A percentile compares a stretch with the other conserved stretches of the same genome.
Evolutionary conservation across 202 grass and related monocot genomes (phyloP).

Genomic region (Zizania palustris): DNA sequence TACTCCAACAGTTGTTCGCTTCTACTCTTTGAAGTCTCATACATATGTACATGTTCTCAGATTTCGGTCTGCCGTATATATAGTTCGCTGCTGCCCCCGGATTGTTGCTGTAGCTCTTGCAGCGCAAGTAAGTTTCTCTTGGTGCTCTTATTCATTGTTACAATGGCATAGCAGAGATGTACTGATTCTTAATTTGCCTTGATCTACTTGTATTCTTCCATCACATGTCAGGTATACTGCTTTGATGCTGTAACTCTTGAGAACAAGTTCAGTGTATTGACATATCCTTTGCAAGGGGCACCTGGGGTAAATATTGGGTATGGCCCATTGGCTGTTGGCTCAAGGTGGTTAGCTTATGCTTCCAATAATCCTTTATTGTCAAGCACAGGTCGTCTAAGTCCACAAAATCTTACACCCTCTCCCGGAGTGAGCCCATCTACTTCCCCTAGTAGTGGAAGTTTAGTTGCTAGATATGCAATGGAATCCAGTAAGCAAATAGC

Average conservation of each 20-base stretch:
- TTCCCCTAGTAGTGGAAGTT: constrained; percentile 87
- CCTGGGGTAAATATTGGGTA: constrained; percentile 87
- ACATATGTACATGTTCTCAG: constrained; percentile 86
- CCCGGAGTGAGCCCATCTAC: constrained; percentile 99
- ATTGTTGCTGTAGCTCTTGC: constrained; percentile 97
- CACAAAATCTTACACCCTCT: constrained; percentile 91
- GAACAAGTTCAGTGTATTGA: constrained; percentile 89
- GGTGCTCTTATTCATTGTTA: constrained; percentile 36
- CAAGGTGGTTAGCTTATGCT: constrained; percentile 96
- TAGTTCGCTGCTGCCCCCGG: constrained; percentile 87
- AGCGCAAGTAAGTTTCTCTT: constrained; percentile 80
- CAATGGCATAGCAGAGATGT: not conserved
- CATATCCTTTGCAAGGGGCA: constrained; percentile 95
- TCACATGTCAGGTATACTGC: constrained; percentile 85
- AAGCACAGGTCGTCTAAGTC: constrained; percentile 87
- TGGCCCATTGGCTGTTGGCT: constrained; percentile 92
- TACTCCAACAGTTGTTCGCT: constrained; percentile 85
- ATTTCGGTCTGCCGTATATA: constrained; percentile 96
- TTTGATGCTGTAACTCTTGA: constrained; percentile 98
- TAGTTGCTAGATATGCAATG: constrained; percentile 99
- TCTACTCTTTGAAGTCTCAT: constrained; percentile 96
- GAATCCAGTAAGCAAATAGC: constrained; percentile 97
- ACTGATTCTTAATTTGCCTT: not conserved
- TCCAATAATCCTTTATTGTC: constrained; percentile 77
- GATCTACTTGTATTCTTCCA: not conserved